phyloP scores from a whole-genome alignment of 2,329 filamentous ascomycete species.

The Penicillium sp. region DNA sequence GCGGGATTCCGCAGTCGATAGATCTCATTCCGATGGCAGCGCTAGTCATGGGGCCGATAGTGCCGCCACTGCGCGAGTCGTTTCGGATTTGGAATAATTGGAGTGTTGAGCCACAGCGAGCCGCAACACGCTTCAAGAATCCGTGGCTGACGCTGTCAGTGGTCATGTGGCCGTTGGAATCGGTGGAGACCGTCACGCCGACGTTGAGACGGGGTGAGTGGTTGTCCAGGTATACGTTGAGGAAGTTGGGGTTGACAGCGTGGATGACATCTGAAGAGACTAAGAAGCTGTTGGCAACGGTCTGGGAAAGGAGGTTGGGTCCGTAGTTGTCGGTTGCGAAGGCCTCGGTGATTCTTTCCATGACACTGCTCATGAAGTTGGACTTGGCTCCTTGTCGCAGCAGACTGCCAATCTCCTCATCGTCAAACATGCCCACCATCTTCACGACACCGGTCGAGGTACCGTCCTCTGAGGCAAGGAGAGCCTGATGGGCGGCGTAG shows the following conservation, averaged over 20 bases:
- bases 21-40: slow-evolving; percentile 74
- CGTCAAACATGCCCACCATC: slow-evolving; percentile 89
- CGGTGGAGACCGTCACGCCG: slow-evolving; percentile 72
- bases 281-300: slow-evolving; percentile 87
- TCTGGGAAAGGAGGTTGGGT: slow-evolving; percentile 65
- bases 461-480: slow-evolving; percentile 61
- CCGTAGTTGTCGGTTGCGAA: slow-evolving; percentile 48
- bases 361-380: slow-evolving; percentile 77
- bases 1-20: slow-evolving; percentile 83
- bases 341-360: slow-evolving; percentile 72
- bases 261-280: slow-evolving; percentile 91
- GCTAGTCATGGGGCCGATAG: slow-evolving; percentile 87
- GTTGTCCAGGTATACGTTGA: slow-evolving; percentile 72
- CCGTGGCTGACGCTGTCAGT: slow-evolving; percentile 83
- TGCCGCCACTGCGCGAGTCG: slow-evolving; percentile 82
- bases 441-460: slow-evolving; percentile 64
- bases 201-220: slow-evolving; percentile 87
- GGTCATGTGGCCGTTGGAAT: slow-evolving; percentile 93
- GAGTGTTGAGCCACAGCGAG: slow-evolving; percentile 64
- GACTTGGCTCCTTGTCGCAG: slow-evolving; percentile 84
- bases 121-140: slow-evolving; percentile 72
- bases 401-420: slow-evolving; percentile 91
- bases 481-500: slow-evolving; percentile 80
- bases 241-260: slow-evolving; percentile 91
- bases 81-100: slow-evolving; percentile 96